These are phyloP conservation scores for Xylogone sp. DNA, from an alignment of 2,329 filamentous ascomycete species.

Conservation along the genomic window DNA sequence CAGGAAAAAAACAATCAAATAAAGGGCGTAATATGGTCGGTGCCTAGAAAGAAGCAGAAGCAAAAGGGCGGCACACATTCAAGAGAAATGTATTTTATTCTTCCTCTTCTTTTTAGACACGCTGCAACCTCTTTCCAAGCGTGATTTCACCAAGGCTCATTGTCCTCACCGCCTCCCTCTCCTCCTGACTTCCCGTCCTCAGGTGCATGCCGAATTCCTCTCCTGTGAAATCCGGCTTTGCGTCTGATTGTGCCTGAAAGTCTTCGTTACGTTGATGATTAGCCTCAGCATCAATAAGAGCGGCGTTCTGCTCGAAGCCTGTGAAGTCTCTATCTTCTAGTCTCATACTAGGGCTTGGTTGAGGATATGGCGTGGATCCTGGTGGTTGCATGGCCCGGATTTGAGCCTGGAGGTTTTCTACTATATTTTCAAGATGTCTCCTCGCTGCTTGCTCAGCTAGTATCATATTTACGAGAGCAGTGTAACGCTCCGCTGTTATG, in stretches of 20 bases:
- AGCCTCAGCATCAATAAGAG: constrained; percentile 17
- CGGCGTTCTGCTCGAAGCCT: constrained; percentile 26
- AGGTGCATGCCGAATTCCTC: constrained; percentile 27
- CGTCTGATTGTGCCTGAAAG: constrained; percentile 50
- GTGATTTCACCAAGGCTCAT: constrained; percentile 62
- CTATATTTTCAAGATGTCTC: constrained; percentile 51
- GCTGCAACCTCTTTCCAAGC: constrained; percentile 26
- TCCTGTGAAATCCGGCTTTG: constrained; percentile 38
- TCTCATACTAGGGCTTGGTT: constrained; percentile 5
- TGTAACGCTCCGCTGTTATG: constrained; percentile 42
- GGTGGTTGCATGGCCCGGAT: constrained; percentile 9
- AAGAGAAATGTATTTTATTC: background rate
- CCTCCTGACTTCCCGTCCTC: constrained; percentile 29
- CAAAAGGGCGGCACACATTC: background rate
- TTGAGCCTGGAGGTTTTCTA: constrained; percentile 41
- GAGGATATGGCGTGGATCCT: constrained; percentile 8
- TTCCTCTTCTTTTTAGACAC: background rate
- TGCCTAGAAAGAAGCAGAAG: background rate
- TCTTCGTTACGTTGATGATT: constrained; percentile 40
- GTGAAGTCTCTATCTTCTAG: constrained; percentile 11
- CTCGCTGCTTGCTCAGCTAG: constrained; percentile 54
- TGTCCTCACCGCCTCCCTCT: constrained; percentile 48
- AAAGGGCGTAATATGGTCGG: too few relatives aligned
- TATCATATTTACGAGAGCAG: constrained; percentile 47
- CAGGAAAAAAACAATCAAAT: too few relatives aligned